Conservation (phyloP, 2,329 filamentous ascomycete genomes). For the Juglanconis oblonga region DNA sequence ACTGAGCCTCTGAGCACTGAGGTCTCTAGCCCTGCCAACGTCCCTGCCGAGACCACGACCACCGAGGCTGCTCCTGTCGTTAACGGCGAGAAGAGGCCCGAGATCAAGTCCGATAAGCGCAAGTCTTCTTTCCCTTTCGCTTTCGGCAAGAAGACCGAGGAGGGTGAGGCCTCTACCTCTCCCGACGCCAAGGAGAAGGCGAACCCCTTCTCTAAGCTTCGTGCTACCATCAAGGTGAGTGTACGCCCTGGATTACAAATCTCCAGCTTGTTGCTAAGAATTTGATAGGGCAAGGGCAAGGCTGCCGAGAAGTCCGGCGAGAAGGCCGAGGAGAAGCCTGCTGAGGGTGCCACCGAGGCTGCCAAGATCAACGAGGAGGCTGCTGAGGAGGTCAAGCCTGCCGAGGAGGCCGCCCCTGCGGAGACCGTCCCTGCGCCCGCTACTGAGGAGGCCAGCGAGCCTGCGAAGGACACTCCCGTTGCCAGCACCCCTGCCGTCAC, state of each 20-base stretch:
- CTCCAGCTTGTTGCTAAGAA: neutral
- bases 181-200: constrained; percentile 53
- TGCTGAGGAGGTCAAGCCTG: constrained; percentile 23
- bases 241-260: neutral
- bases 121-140: constrained; percentile 74
- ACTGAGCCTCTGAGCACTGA: constrained; percentile 55
- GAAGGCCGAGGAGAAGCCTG: constrained; percentile 41
- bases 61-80: constrained; percentile 41
- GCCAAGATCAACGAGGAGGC: constrained; percentile 27
- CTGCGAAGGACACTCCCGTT: constrained; percentile 34
- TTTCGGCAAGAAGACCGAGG: constrained; percentile 71
- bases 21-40: constrained; percentile 45
- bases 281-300: constrained; percentile 32
- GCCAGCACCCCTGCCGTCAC: constrained; percentile 45
- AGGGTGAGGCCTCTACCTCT: constrained; percentile 46
- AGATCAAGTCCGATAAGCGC: constrained; percentile 73
- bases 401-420: constrained; percentile 27
- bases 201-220: constrained; percentile 59
- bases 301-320: constrained; percentile 36
- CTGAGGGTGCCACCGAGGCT: constrained; percentile 28
- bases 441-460: constrained; percentile 26
- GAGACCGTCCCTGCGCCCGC: constrained; percentile 32
- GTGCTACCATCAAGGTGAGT: constrained; percentile 49
- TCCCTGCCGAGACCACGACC: constrained; percentile 44
- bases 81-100: constrained; percentile 56